Percentiles rank a stretch among this genome's conserved stretches.
Conservation (phyloP, 805 yeast species). For the Blastobotrys mokoenaii region DNA sequence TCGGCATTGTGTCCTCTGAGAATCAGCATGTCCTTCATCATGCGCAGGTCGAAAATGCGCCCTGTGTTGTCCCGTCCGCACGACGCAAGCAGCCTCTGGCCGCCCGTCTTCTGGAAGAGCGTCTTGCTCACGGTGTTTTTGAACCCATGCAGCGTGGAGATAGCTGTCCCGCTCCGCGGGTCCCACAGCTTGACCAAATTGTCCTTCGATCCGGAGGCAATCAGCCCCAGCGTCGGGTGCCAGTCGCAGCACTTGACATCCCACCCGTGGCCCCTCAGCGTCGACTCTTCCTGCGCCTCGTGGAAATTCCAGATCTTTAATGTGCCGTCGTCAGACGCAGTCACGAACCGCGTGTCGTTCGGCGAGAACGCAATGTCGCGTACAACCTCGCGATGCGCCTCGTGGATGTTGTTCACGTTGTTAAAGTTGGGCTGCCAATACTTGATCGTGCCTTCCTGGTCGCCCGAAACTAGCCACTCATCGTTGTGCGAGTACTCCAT, state of each 20-base stretch:
- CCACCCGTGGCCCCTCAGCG: slow-evolving; percentile 93
- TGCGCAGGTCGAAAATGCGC: slow-evolving; percentile 78
- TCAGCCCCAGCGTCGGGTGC: slow-evolving; percentile 83
- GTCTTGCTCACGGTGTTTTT: slow-evolving; percentile 90
- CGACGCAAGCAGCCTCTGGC: slow-evolving; percentile 65
- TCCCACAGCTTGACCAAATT: slow-evolving; percentile 93
- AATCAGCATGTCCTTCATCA: slow-evolving; percentile 67
- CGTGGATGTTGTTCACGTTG: slow-evolving; percentile 58
- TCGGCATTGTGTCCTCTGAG: slow-evolving; percentile 79
- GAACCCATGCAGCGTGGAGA: slow-evolving; percentile 80
- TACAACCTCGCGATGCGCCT: slow-evolving; percentile 72
- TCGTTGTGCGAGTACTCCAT: slow-evolving; percentile 79
- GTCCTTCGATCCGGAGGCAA: slow-evolving; percentile 93
- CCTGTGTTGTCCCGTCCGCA: slow-evolving; percentile 85
- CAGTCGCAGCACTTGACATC: slow-evolving; percentile 96
- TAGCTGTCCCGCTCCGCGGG: slow-evolving; percentile 50
- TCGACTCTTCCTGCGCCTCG: slow-evolving; percentile 73
- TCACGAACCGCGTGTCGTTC: slow-evolving; percentile 83
- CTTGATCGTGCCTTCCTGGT: slow-evolving; percentile 83
- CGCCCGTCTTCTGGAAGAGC: slow-evolving; percentile 76
- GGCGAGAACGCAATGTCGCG: slow-evolving; percentile 87
- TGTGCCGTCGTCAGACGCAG: slow-evolving; percentile 86
- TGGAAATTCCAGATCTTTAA: slow-evolving; percentile 93
- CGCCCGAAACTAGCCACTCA: slow-evolving; percentile 92
- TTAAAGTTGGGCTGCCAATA: slow-evolving; percentile 98